Evolutionary conservation across 306 rosid genomes (phyloP).

Genomic region (Lathyrus aphaca): DNA sequence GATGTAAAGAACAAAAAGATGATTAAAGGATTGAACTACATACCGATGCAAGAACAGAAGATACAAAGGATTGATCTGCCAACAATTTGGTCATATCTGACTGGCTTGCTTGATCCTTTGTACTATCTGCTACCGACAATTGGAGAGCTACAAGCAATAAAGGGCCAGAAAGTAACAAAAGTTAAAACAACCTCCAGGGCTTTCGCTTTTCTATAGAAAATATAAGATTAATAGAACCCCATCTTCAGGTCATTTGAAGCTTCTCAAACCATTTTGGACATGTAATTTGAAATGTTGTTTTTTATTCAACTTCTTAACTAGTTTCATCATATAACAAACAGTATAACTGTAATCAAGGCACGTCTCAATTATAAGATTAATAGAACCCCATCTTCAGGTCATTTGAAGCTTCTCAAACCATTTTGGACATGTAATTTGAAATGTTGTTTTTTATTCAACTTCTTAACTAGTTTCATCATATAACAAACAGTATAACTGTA

Average conservation of each 20-base stretch:
- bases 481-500: constrained; percentile 4
- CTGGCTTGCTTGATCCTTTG: constrained; percentile 64
- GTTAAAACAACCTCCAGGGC: constrained; percentile 23
- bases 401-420: constrained; percentile 21
- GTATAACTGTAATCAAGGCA: neutral
- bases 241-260: constrained; percentile 20
- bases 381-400: constrained; percentile 28
- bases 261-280: constrained; percentile 22
- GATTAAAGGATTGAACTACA: constrained; percentile 36
- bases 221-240: constrained; percentile 31
- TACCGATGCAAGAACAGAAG: constrained; percentile 91
- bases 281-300: constrained; percentile 20
- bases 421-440: constrained; percentile 18
- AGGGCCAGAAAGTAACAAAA: constrained; percentile 30
- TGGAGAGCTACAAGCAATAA: constrained; percentile 74
- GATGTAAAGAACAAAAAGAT: constrained; percentile 10
- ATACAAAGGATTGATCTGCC: constrained; percentile 90
- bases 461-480: constrained; percentile 9
- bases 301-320: neutral
- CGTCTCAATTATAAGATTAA: neutral
- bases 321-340: constrained; percentile 9
- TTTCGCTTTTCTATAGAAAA: neutral
- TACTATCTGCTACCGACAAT: constrained; percentile 76
- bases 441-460: constrained; percentile 5
- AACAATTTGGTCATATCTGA: constrained; percentile 59